Evolutionary conservation across 176 grass and related monocot species (phyloP).

Genomic region (Miscanthus lutarioriparius): DNA sequence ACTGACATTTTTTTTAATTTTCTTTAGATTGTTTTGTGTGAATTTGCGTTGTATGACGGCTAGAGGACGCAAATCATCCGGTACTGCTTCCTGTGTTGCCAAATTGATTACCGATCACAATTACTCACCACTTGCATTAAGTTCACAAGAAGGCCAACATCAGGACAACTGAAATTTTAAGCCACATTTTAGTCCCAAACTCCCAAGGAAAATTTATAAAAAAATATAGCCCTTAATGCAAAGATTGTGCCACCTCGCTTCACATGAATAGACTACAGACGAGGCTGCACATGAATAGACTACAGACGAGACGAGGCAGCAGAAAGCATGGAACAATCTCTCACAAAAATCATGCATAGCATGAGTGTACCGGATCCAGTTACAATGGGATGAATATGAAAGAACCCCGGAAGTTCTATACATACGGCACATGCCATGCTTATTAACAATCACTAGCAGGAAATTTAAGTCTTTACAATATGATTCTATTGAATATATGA

Average conservation of each 20-base stretch:
- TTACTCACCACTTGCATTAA: neutral
- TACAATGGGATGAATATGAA: neutral
- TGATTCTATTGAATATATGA: slow-evolving; percentile 4
- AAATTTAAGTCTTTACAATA: neutral
- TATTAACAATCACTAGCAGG: slow-evolving; percentile 29
- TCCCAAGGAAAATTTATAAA: neutral
- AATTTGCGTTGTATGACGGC: neutral
- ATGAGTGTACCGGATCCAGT: neutral
- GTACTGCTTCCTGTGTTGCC: no score
- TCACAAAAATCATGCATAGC: neutral
- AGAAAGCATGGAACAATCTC: neutral
- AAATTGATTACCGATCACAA: neutral
- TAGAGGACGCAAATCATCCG: no score
- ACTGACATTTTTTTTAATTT: neutral
- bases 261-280: neutral
- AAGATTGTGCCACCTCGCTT: neutral
- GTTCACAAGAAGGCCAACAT: neutral
- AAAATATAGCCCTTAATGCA: neutral
- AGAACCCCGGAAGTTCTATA: neutral
- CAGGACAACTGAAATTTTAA: no score
- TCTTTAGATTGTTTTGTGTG: neutral
- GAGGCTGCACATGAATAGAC: neutral
- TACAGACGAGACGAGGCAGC: neutral
- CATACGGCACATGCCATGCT: slow-evolving; percentile 6
- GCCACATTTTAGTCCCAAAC: neutral